Conservation (phyloP, 805 yeast species). For the Candida coquimbonensis region DNA sequence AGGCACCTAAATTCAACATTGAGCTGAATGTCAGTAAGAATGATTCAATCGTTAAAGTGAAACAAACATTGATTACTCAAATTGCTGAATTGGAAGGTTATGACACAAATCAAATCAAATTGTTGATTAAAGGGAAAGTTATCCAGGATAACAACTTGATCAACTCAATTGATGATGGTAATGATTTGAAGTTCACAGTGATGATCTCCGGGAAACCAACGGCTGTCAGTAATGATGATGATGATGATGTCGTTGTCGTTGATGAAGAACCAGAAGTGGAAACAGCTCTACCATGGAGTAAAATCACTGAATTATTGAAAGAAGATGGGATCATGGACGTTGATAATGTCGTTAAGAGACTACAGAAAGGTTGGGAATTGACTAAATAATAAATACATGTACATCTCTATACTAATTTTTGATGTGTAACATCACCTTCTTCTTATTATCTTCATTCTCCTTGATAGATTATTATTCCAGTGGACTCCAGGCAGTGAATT, state of each 20-base stretch:
- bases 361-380: constrained; percentile 35
- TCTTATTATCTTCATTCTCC: constrained; percentile 41
- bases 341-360: constrained; percentile 25
- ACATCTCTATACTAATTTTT: not conserved
- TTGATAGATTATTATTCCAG: constrained; percentile 56
- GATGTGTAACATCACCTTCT: constrained; percentile 13
- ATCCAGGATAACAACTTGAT: constrained; percentile 42
- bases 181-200: constrained; percentile 1
- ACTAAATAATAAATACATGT: constrained; percentile 15
- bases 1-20: constrained; percentile 59
- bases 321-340: constrained; percentile 26
- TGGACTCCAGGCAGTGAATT: constrained; percentile 42
- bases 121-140: constrained; percentile 57
- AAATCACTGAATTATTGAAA: constrained; percentile 30
- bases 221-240: not conserved
- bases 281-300: constrained; percentile 36
- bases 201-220: constrained; percentile 23
- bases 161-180: constrained; percentile 27
- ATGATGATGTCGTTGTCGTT: not conserved
- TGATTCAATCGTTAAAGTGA: constrained; percentile 29
- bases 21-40: constrained; percentile 19
- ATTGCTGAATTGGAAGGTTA: constrained; percentile 26
- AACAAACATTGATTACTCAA: constrained; percentile 19
- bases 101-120: constrained; percentile 36
- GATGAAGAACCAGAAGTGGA: not conserved